Conservation (phyloP, 2,329 filamentous ascomycete genomes). For the Aspergillus pseudoterreus region DNA sequence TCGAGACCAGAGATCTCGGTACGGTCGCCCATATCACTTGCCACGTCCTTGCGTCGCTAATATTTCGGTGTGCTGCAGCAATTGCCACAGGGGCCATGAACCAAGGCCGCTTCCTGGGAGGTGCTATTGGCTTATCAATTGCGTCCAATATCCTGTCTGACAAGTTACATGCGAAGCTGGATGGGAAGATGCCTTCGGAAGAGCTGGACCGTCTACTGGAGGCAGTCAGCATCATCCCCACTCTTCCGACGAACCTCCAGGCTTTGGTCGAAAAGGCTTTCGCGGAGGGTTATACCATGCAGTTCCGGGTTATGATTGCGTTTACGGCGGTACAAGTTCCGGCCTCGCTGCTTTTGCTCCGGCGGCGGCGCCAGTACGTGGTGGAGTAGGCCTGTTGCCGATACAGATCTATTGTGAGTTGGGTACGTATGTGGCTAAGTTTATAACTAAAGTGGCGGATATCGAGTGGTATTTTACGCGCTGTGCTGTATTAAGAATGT, state of each 20-base stretch:
- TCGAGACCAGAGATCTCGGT: conserved; percentile 1
- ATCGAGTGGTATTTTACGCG: too few relatives aligned
- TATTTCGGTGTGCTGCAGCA: not conserved
- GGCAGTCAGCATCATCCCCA: not conserved
- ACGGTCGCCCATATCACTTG: not conserved
- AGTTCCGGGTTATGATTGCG: conserved; percentile 4
- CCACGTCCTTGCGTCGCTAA: not conserved
- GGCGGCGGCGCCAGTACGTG: not conserved
- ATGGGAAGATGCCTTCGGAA: not conserved
- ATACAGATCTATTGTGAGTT: not conserved
- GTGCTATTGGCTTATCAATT: conserved; percentile 3
- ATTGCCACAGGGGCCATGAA: conserved; percentile 3
- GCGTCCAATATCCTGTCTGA: conserved; percentile 1
- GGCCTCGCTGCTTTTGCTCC: not conserved
- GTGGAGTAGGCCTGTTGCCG: not conserved
- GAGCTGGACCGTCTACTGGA: not conserved
- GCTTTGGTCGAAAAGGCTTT: not conserved
- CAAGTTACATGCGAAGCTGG: not conserved
- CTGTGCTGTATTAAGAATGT: too few relatives aligned
- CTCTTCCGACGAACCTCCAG: not conserved
- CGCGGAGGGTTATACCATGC: not conserved
- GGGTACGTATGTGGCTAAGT: not conserved
- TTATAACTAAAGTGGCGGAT: not conserved
- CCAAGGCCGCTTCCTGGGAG: conserved; percentile 4
- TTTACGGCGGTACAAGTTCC: conserved; percentile 3